phyloP scores from a whole-genome alignment of 306 rosid species.

The Trichosanthes cucumerina region DNA sequence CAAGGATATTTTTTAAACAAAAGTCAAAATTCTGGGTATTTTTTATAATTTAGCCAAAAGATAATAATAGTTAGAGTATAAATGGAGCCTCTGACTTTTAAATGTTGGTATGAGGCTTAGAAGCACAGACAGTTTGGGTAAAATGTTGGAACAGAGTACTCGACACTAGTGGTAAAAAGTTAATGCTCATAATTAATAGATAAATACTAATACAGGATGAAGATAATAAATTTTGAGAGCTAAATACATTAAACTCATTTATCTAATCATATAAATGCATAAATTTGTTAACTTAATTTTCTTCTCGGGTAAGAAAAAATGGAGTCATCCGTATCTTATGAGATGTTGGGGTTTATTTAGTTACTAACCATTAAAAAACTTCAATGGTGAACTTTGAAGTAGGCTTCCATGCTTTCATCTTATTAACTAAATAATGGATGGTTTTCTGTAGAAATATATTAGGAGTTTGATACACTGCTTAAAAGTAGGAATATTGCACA shows the following conservation, averaged over 20 bases:
- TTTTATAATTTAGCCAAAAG: too few species aligned
- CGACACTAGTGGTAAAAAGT: too few species aligned
- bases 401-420: neutral
- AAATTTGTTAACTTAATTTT: neutral
- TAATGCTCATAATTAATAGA: neutral
- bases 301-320: too few species aligned
- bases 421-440: neutral
- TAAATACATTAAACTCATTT: too few species aligned
- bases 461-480: neutral
- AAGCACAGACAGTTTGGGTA: neutral
- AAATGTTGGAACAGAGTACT: neutral
- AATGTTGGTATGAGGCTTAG: neutral
- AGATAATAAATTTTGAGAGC: neutral
- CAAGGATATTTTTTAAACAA: too few species aligned
- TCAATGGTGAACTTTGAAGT: neutral
- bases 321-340: neutral
- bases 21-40: neutral
- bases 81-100: neutral
- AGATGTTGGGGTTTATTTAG: neutral
- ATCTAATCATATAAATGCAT: too few species aligned
- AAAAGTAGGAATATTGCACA: neutral
- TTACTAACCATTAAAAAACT: neutral
- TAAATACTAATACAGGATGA: too few species aligned
- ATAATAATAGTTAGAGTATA: neutral
- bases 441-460: neutral